Conservation (phyloP, 306 rosid genomes). For the Fragaria vesca region DNA sequence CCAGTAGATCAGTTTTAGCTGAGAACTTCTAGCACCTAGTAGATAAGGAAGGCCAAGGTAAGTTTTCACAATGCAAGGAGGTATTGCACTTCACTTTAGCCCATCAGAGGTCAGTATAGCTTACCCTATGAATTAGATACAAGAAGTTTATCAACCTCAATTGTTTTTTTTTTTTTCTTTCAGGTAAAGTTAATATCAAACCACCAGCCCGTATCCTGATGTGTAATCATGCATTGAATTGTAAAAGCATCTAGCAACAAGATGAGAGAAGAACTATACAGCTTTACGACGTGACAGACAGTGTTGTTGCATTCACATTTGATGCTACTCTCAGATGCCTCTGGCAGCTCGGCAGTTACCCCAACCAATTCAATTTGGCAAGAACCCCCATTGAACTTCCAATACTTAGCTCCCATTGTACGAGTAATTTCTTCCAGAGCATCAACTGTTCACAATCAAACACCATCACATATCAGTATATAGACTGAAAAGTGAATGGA, state of each 20-base stretch:
- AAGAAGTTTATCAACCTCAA: not conserved
- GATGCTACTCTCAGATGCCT: conserved; percentile 35
- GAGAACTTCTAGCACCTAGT: conserved; percentile 16
- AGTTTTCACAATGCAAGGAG: conserved; percentile 16
- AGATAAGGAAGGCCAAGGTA: conserved; percentile 3
- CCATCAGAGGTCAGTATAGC: conserved; percentile 4
- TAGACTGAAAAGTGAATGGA: not conserved
- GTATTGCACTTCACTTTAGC: not conserved
- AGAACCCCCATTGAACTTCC: conserved; percentile 63
- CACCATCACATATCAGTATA: not conserved
- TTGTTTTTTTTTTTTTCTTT: too few species aligned
- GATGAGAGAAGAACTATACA: conserved; percentile 54
- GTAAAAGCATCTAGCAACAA: conserved; percentile 2
- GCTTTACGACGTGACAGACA: conserved; percentile 61
- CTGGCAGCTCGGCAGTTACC: conserved; percentile 41
- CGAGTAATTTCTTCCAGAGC: conserved; percentile 62
- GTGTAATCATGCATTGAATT: not conserved
- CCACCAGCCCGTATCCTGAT: not conserved
- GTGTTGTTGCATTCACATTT: conserved; percentile 54
- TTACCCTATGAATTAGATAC: not conserved
- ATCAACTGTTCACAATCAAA: conserved; percentile 47
- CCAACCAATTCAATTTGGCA: conserved; percentile 59
- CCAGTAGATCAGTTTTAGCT: not conserved
- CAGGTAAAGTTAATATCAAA: not conserved
- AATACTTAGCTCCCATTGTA: conserved; percentile 64